A percentile compares a stretch with the other conserved stretches of the same genome.
Conservation (phyloP, 768 basidiomycete species). For the Tephrocybe sp. region DNA sequence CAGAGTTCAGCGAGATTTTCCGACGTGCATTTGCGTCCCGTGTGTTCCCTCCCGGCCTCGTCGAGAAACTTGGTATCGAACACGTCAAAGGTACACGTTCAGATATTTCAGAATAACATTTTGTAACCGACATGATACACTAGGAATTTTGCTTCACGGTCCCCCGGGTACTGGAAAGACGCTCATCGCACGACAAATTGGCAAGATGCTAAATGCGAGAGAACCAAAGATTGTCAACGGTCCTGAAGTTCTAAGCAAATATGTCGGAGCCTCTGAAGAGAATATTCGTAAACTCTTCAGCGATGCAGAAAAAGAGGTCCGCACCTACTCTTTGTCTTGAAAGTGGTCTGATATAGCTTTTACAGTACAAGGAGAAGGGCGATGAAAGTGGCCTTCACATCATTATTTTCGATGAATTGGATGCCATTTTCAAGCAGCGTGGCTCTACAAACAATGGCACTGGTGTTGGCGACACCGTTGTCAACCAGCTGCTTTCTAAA, state of each 20-base stretch:
- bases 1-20: constrained; percentile 95
- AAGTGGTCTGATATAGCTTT: not conserved
- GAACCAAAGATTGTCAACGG: constrained; percentile 99
- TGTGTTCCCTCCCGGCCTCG: constrained; percentile 95
- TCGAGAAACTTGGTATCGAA: constrained; percentile 96
- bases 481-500: constrained; percentile 98
- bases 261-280: constrained; percentile 95
- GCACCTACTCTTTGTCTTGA: not conserved
- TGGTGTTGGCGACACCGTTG: constrained; percentile 97
- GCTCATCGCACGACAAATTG: constrained; percentile 96
- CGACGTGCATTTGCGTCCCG: constrained; percentile 97
- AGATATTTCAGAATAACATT: not conserved
- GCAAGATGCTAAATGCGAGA: constrained; percentile 97
- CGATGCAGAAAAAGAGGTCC: constrained; percentile 97
- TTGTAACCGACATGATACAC: not conserved
- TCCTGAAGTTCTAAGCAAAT: constrained; percentile 96
- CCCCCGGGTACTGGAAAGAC: constrained; percentile 99
- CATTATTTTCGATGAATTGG: constrained; percentile 98
- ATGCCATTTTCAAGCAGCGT: constrained; percentile 98
- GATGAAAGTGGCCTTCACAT: constrained; percentile 98
- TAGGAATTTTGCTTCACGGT: constrained; percentile 91
- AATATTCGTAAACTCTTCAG: constrained; percentile 96
- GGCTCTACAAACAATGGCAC: constrained; percentile 89
- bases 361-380: constrained; percentile 92
- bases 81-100: constrained; percentile 84